Conservation (phyloP, 2,329 filamentous ascomycete genomes). For the Aspergillus spinulosporus region DNA sequence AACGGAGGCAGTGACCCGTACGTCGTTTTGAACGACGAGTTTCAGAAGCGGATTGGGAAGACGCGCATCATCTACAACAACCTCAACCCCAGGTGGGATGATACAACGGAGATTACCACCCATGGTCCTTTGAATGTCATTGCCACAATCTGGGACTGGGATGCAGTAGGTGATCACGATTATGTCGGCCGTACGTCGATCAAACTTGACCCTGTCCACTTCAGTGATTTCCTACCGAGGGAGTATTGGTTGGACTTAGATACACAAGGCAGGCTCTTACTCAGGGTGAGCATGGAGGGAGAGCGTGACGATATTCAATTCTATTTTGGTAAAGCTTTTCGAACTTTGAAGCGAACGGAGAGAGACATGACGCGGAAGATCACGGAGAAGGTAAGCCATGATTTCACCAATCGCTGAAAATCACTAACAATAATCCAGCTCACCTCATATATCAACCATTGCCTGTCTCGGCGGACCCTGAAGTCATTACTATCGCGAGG, state of each 20-base stretch:
- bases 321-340: constrained; percentile 95
- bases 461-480: constrained; percentile 79
- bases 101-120: constrained; percentile 93
- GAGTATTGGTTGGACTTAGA: constrained; percentile 98
- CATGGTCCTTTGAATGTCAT: constrained; percentile 90
- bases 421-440: constrained; percentile 56
- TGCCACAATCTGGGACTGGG: constrained; percentile 97
- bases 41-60: constrained; percentile 93
- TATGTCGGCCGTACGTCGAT: constrained; percentile 95
- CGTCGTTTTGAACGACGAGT: constrained; percentile 94
- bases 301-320: constrained; percentile 98
- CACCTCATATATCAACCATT: constrained; percentile 87
- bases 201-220: constrained; percentile 96
- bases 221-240: constrained; percentile 89
- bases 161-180: constrained; percentile 94
- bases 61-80: constrained; percentile 88
- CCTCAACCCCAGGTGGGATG: constrained; percentile 94
- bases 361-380: constrained; percentile 98
- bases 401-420: not conserved
- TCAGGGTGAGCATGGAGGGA: constrained; percentile 97
- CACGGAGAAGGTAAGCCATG: constrained; percentile 78
- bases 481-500: constrained; percentile 72
- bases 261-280: constrained; percentile 83
- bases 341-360: constrained; percentile 91
- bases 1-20: constrained; percentile 95